phyloP scores from a whole-genome alignment of 495 filamentous ascomycete genomes.

The Hypoxylon lenormandii region DNA sequence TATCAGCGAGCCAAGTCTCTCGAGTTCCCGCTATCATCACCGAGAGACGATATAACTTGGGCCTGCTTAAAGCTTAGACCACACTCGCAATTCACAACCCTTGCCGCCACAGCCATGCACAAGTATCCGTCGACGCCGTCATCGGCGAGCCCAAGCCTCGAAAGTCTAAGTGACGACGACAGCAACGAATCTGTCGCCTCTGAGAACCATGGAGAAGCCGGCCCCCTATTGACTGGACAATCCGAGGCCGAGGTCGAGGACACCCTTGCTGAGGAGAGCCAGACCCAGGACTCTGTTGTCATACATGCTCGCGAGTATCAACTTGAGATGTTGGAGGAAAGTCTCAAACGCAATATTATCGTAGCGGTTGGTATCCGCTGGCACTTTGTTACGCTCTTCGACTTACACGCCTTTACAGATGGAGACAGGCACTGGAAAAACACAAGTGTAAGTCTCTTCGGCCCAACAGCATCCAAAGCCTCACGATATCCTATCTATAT shows the following conservation, averaged over 20 bases:
- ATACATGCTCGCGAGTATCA: conserved; percentile 79
- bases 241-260: neutral
- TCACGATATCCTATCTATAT: neutral
- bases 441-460: conserved; percentile 75
- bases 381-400: neutral
- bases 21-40: conserved; percentile 1
- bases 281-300: conserved; percentile 27
- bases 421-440: conserved; percentile 95
- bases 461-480: neutral
- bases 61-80: neutral
- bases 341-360: conserved; percentile 82
- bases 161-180: conserved; percentile 16
- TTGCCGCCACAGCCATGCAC: neutral
- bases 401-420: conserved; percentile 66
- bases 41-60: conserved; percentile 7
- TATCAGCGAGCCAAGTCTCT: neutral
- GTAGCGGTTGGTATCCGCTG: conserved; percentile 71
- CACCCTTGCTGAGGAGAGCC: neutral
- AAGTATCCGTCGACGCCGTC: neutral
- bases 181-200: neutral
- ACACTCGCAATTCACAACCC: neutral
- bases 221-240: neutral
- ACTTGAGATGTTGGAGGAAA: conserved; percentile 88
- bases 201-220: conserved; percentile 9
- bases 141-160: conserved; percentile 9